A percentile compares a stretch with the other conserved stretches of the same genome.
phyloP scores from a whole-genome alignment of 768 basidiomycete species.

The Auriscalpium vulgare region DNA sequence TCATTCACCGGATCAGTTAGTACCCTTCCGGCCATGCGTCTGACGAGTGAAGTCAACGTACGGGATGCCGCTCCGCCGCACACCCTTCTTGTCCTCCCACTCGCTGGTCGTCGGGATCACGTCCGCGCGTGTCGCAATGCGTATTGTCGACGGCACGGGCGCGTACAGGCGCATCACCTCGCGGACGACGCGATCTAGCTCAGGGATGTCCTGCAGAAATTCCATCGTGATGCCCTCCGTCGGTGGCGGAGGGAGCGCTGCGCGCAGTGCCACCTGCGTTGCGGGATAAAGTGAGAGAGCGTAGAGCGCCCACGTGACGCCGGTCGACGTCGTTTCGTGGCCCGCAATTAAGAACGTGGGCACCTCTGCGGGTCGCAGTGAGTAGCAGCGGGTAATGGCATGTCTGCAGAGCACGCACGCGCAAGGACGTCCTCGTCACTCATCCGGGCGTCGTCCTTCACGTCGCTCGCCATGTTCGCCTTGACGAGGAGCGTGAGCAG shows the following conservation, averaged over 20 bases:
- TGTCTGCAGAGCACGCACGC: conserved; percentile 6
- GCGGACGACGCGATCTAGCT: conserved; percentile 26
- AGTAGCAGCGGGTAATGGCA: neutral
- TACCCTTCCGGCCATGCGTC: neutral
- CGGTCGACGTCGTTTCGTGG: conserved; percentile 21
- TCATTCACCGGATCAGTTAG: neutral
- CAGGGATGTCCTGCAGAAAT: conserved; percentile 21
- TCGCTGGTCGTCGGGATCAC: conserved; percentile 22
- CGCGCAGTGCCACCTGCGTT: conserved; percentile 26
- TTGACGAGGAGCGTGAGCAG: conserved; percentile 21
- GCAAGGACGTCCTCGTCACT: conserved; percentile 25
- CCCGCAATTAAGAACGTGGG: conserved; percentile 25
- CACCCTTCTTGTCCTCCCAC: conserved; percentile 13
- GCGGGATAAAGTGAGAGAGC: conserved; percentile 22
- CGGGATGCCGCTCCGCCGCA: conserved; percentile 6
- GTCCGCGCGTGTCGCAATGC: conserved; percentile 20
- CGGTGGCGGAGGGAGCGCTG: conserved; percentile 21
- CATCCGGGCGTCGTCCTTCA: conserved; percentile 18
- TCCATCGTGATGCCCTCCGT: conserved; percentile 19
- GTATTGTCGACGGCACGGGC: conserved; percentile 17
- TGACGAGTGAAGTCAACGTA: neutral
- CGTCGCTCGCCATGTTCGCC: conserved; percentile 25
- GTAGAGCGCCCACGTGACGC: conserved; percentile 28
- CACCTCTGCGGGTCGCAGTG: conserved; percentile 16
- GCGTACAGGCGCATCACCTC: conserved; percentile 23